Conservation (phyloP, 345 rosid genomes). For the Rhodamnia argentea region DNA sequence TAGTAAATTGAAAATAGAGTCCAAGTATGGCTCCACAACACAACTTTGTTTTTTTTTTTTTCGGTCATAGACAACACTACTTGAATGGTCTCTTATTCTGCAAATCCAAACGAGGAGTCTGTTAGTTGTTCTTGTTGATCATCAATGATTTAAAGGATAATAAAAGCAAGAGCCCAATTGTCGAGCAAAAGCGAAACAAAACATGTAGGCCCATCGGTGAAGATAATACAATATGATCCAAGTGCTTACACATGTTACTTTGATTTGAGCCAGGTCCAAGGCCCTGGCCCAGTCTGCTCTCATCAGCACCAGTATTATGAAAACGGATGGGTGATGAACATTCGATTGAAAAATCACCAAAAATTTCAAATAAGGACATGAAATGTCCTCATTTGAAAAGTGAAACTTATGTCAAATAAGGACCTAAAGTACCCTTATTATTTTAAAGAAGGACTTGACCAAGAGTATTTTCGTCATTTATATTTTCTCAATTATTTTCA, state of each 20-base stretch:
- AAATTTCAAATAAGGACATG: neutral
- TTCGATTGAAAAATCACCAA: neutral
- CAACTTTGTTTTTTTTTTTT: neutral
- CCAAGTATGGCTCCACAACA: neutral
- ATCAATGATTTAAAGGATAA: neutral
- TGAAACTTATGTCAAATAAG: too few relatives aligned
- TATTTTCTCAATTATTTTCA: too few relatives aligned
- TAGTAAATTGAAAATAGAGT: neutral
- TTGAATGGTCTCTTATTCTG: neutral
- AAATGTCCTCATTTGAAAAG: too few relatives aligned
- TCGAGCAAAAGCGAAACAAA: neutral
- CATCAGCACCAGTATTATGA: neutral
- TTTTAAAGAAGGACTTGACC: too few relatives aligned
- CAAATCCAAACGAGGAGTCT: neutral
- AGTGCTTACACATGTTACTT: neutral
- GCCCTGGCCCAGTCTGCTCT: neutral
- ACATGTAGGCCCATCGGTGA: neutral
- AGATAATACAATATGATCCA: neutral
- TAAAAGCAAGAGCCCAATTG: neutral
- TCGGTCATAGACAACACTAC: neutral
- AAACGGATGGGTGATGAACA: neutral
- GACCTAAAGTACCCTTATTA: too few relatives aligned
- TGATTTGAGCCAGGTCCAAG: neutral
- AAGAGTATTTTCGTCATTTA: too few relatives aligned
- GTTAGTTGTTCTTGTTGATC: neutral